These are phyloP conservation scores for Sonneratia caseolaris DNA, from an alignment of 345 rosid genomes.

Conservation along the genomic window DNA sequence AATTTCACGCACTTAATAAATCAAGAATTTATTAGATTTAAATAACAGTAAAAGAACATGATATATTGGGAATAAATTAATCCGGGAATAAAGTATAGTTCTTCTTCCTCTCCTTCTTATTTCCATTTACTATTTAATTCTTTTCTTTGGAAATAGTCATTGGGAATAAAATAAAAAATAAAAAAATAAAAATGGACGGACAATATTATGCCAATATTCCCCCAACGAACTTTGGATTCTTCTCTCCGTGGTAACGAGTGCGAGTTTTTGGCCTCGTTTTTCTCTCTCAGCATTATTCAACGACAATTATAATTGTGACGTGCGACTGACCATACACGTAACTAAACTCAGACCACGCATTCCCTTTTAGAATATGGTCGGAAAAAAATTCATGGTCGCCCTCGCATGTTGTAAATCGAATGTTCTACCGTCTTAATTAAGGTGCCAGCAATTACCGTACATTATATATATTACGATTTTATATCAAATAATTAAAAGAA, in stretches of 20 bases:
- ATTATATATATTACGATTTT: not conserved
- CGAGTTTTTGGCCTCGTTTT: conserved; percentile 5
- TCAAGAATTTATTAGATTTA: too few relatives aligned
- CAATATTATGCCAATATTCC: conserved; percentile 5
- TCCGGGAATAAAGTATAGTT: not conserved
- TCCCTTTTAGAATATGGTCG: not conserved
- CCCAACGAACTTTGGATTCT: conserved; percentile 23
- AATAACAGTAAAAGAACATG: too few relatives aligned
- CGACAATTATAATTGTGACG: not conserved
- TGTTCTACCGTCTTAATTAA: not conserved
- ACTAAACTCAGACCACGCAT: not conserved
- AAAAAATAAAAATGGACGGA: not conserved
- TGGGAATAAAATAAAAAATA: not conserved
- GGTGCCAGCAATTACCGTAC: not conserved
- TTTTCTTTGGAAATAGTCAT: not conserved
- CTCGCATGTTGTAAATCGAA: not conserved
- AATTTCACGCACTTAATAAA: too few relatives aligned
- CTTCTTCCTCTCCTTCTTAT: conserved; percentile 21
- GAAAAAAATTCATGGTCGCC: not conserved
- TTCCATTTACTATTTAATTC: conserved; percentile 7
- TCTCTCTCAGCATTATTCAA: not conserved
- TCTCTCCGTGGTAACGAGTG: conserved; percentile 8
- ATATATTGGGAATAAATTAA: too few relatives aligned
- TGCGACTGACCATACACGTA: not conserved
- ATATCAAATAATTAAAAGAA: too few relatives aligned